These are phyloP conservation scores for Psilocybe azurescens DNA, from an alignment of 768 basidiomycete genomes.

Conservation along the genomic window DNA sequence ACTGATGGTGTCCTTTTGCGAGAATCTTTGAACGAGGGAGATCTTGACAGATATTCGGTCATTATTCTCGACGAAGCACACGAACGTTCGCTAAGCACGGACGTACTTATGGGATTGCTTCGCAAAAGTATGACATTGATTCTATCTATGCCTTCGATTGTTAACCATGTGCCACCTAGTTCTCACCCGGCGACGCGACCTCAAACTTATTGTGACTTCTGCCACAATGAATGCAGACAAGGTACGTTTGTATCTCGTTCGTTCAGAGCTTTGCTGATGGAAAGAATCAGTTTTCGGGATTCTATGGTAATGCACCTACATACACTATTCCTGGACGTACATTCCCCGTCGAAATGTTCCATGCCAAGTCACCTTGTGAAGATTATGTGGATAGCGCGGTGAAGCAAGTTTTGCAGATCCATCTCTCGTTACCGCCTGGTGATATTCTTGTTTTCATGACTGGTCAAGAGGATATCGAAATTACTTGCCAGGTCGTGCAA, in stretches of 20 bases:
- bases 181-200: constrained; percentile 86
- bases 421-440: constrained; percentile 89
- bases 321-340: constrained; percentile 94
- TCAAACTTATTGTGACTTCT: constrained; percentile 97
- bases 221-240: constrained; percentile 99
- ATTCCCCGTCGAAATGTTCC: constrained; percentile 97
- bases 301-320: constrained; percentile 94
- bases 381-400: constrained; percentile 99
- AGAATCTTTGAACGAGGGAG: constrained; percentile 98
- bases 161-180: constrained; percentile 44
- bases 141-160: not conserved
- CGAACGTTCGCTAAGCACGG: constrained; percentile 96
- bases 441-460: constrained; percentile 99
- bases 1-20: constrained; percentile 98
- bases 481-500: constrained; percentile 92
- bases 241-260: constrained; percentile 45
- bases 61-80: constrained; percentile 99
- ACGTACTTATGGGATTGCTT: constrained; percentile 96
- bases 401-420: constrained; percentile 97
- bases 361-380: constrained; percentile 97
- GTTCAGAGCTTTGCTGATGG: not conserved
- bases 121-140: constrained; percentile 75
- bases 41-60: constrained; percentile 94
- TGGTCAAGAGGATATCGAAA: constrained; percentile 98
- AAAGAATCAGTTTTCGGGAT: constrained; percentile 79